phyloP scores from a whole-genome alignment of 2,329 filamentous ascomycete species.

The Colletotrichum karsti region DNA sequence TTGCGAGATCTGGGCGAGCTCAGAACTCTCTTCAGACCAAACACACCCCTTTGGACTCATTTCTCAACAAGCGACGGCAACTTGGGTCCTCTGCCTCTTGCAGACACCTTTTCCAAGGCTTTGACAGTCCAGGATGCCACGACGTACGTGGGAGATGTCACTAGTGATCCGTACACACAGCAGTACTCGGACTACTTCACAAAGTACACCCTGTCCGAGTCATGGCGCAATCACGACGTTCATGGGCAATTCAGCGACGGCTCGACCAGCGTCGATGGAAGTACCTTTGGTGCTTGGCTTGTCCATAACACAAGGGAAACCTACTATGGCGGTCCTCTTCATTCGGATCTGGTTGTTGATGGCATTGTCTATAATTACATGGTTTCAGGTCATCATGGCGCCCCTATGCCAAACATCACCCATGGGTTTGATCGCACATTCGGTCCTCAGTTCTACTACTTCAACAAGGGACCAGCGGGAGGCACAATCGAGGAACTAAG shows the following conservation, averaged over 20 bases:
- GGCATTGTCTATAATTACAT: slow-evolving; percentile 73
- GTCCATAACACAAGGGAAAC: slow-evolving; percentile 72
- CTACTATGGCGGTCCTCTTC: slow-evolving; percentile 68
- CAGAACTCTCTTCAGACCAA: slow-evolving; percentile 68
- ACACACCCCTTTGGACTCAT: slow-evolving; percentile 68
- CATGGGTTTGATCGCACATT: slow-evolving; percentile 72
- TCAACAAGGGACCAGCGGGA: slow-evolving; percentile 51
- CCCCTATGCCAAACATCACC: slow-evolving; percentile 70
- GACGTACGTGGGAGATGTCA: slow-evolving; percentile 65
- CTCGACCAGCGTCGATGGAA: slow-evolving; percentile 53
- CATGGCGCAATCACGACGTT: slow-evolving; percentile 65
- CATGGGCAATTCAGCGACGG: slow-evolving; percentile 58
- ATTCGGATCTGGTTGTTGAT: slow-evolving; percentile 71
- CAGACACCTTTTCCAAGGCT: slow-evolving; percentile 50
- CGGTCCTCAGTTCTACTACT: slow-evolving; percentile 70
- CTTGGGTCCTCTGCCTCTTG: slow-evolving; percentile 53
- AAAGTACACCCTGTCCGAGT: slow-evolving; percentile 70
- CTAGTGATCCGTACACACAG: slow-evolving; percentile 62
- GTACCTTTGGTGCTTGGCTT: slow-evolving; percentile 68
- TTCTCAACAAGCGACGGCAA: slow-evolving; percentile 64
- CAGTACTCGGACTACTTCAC: slow-evolving; percentile 70
- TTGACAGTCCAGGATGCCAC: slow-evolving; percentile 70
- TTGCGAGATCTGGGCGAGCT: slow-evolving; percentile 68
- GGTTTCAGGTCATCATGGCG: slow-evolving; percentile 70
- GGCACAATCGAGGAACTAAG: slow-evolving; percentile 1